Evolutionary conservation across 2,329 filamentous ascomycete species (phyloP).

Genomic region (Cladosporium sp.): DNA sequence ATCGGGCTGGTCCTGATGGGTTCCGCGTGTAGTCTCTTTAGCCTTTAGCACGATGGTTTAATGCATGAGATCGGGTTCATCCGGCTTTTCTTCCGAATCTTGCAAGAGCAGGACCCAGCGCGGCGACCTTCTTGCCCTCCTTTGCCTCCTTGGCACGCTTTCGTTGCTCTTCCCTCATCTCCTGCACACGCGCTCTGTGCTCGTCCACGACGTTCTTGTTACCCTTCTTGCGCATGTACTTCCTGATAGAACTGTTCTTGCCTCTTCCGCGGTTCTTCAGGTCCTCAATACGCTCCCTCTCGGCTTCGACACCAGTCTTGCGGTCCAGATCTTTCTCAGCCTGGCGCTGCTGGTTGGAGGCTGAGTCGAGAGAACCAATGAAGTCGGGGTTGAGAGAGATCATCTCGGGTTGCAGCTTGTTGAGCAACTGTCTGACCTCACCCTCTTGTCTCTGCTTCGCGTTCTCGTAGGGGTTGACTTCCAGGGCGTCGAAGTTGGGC

Average conservation of each 20-base stretch:
- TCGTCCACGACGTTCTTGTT: constrained; percentile 95
- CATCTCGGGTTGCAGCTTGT: constrained; percentile 96
- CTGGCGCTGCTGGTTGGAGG: constrained; percentile 74
- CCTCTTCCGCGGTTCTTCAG: constrained; percentile 79
- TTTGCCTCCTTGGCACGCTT: constrained; percentile 69
- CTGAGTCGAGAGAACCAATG: constrained; percentile 82
- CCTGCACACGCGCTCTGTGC: constrained; percentile 83
- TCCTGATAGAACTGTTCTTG: constrained; percentile 84
- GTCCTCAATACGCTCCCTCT: constrained; percentile 59
- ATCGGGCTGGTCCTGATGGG: constrained; percentile 4
- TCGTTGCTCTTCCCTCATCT: constrained; percentile 70
- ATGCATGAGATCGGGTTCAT: constrained; percentile 1
- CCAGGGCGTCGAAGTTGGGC: constrained; percentile 91
- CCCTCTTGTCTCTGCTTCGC: constrained; percentile 87
- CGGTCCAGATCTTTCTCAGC: constrained; percentile 79
- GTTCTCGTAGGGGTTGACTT: constrained; percentile 94
- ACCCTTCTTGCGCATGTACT: constrained; percentile 88
- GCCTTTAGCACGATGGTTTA: not conserved
- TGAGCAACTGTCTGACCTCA: constrained; percentile 86
- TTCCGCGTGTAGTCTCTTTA: not conserved
- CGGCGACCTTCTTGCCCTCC: constrained; percentile 68
- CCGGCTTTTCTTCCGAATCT: constrained; percentile 62
- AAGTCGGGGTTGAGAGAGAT: constrained; percentile 92
- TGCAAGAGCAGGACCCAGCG: constrained; percentile 81
- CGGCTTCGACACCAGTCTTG: constrained; percentile 48